Evolutionary conservation across 2,329 filamentous ascomycete genomes (phyloP), one percentile per base, ranked within the genome.

Genomic region (Colletotrichum euphorbiae): DNA sequence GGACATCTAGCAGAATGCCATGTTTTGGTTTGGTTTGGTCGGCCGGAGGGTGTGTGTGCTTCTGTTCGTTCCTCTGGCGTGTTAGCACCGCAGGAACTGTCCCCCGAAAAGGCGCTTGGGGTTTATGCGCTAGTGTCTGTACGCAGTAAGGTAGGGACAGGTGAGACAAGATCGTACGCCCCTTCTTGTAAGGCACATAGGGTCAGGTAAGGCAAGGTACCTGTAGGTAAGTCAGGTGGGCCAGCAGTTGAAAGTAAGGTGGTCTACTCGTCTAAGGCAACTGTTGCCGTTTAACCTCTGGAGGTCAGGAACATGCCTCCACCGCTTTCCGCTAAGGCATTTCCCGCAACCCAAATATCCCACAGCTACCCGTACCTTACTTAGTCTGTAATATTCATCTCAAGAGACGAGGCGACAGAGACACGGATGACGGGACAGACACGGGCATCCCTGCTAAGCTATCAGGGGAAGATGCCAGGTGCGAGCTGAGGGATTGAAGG

Each of bases 1-100:
- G 67, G 67, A 51, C 38, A 61, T 67, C 43, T 69, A 51, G 15
- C 11, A 66, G 59, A 69, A 67, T 67, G 50, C 67, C 67, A 69
- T 69, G 50, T 62, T 65, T 52, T 50, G 52, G 54, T 55, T 51
- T 6, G 21, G 40, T n/a, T 24, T 24, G 51, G 61, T 48, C 15
- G 42, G 42, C n/a, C 33, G 4, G 45, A 67, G 54, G 54, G 52
- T 64, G 45, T 40, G 58, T 42, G 28, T 43, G 36, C 58, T 33
- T 43, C 42, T 59, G 24, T 31, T 9, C 33, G 21, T 28, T 28
- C 17, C 21, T 19, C 42, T 12, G 36, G 36, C 36, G 36, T 11
- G 11, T 12, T 4, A 38, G 11, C 4, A 15, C 11, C 36, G 36
- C 36, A 15, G 36, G 11, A 38, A 38, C 36, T 38, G 36, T 12